A percentile compares a stretch with the other conserved stretches of the same genome.
phyloP scores from a whole-genome alignment of 257 asterid species.

The Phtheirospermum japonicum region DNA sequence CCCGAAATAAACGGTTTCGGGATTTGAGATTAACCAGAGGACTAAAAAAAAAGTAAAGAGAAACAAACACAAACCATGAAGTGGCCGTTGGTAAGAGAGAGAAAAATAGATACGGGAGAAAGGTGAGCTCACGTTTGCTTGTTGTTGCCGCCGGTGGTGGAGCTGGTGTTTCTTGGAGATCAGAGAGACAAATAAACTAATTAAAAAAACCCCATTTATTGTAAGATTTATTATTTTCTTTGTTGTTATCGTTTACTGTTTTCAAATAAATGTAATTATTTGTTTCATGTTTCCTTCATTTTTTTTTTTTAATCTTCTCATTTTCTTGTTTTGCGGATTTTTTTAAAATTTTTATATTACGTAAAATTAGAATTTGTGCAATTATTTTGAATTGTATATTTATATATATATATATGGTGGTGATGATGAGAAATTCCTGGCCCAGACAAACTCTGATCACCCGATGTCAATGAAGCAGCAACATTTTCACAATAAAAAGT shows the following conservation, averaged over 20 bases:
- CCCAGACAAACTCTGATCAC: constrained; percentile 44
- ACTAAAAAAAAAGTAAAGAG: constrained; percentile 15
- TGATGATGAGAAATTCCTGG: constrained; percentile 23
- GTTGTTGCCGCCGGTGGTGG: constrained; percentile 12
- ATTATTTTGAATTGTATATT: too few species aligned
- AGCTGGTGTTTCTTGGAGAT: neutral
- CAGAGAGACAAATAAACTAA: too few species aligned
- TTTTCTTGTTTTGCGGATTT: too few species aligned
- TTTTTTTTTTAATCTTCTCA: too few species aligned
- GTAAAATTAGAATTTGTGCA: too few species aligned
- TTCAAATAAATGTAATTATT: too few species aligned
- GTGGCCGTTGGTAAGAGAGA: constrained; percentile 7
- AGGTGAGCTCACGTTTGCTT: constrained; percentile 7
- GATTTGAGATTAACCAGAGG: constrained; percentile 22
- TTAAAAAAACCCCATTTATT: too few species aligned
- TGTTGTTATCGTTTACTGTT: too few species aligned
- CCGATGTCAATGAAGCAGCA: constrained; percentile 33
- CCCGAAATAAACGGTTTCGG: constrained; percentile 33
- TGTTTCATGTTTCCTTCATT: too few species aligned
- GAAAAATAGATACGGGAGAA: neutral
- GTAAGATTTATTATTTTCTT: too few species aligned
- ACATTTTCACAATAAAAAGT: constrained; percentile 27
- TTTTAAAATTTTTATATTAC: too few species aligned
- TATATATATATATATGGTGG: too few species aligned
- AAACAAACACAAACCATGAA: neutral